Conservation (phyloP, 2,329 filamentous ascomycete species). For the Diaporthe vaccinii region DNA sequence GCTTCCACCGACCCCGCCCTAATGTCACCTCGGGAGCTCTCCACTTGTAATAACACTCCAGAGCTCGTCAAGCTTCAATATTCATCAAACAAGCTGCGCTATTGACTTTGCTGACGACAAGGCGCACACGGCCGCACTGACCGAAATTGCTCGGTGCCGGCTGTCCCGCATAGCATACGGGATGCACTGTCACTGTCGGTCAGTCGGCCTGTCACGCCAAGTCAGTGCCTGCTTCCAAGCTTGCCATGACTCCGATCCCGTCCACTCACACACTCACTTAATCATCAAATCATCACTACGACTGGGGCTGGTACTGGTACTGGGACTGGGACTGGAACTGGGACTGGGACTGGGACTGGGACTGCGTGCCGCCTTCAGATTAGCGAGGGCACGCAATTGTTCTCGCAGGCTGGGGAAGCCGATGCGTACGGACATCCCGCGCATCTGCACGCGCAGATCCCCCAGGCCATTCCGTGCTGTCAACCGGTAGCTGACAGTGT, state of each 20-base stretch:
- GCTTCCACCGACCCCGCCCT: constrained; percentile 24
- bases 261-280: neutral
- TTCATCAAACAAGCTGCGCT: constrained; percentile 32
- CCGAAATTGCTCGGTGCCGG: constrained; percentile 33
- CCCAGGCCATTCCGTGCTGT: neutral
- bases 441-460: neutral
- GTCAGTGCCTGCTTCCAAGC: neutral
- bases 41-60: constrained; percentile 32
- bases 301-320: neutral
- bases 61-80: constrained; percentile 31
- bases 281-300: neutral
- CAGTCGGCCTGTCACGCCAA: neutral
- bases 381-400: constrained; percentile 21
- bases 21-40: constrained; percentile 26
- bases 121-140: constrained; percentile 24
- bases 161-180: constrained; percentile 22
- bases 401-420: constrained; percentile 22
- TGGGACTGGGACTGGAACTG: neutral
- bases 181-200: neutral
- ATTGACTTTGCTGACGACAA: constrained; percentile 27
- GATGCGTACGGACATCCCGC: constrained; percentile 20
- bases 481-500: neutral
- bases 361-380: neutral
- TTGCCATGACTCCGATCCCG: constrained; percentile 2
- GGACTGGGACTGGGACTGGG: neutral